A percentile compares a stretch with the other conserved stretches of the same genome.
Conservation (phyloP, 2,329 filamentous ascomycete species). For the Penicillium sclerotigenum region DNA sequence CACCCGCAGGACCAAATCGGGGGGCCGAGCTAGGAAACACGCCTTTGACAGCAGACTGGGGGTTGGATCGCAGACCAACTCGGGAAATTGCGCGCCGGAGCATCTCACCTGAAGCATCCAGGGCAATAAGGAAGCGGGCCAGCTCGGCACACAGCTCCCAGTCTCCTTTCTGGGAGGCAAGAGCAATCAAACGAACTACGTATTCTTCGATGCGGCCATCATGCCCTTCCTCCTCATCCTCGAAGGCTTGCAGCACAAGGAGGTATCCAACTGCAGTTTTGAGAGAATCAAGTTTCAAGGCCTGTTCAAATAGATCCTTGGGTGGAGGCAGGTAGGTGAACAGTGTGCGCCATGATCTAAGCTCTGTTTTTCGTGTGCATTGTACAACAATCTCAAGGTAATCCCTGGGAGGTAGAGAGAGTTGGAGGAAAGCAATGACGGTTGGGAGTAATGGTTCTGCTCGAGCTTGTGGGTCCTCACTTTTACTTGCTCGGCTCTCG, state of each 20-base stretch:
- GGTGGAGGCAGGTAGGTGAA: slow-evolving; percentile 89
- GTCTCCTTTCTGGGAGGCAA: slow-evolving; percentile 79
- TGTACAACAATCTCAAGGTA: slow-evolving; percentile 96
- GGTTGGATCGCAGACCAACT: slow-evolving; percentile 32
- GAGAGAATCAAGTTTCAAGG: slow-evolving; percentile 74
- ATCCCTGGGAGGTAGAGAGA: slow-evolving; percentile 64
- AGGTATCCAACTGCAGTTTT: slow-evolving; percentile 97
- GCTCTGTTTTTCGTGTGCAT: slow-evolving; percentile 94
- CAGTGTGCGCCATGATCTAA: slow-evolving; percentile 89
- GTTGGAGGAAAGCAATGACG: slow-evolving; percentile 62
- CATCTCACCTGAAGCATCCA: slow-evolving; percentile 82
- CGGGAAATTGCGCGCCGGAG: slow-evolving; percentile 51
- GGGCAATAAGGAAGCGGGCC: slow-evolving; percentile 87
- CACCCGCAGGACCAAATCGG: slow-evolving; percentile 24
- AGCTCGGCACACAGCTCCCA: slow-evolving; percentile 97
- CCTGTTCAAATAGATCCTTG: slow-evolving; percentile 89
- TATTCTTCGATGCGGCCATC: slow-evolving; percentile 54
- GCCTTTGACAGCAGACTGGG: slow-evolving; percentile 16
- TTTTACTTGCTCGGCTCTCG: slow-evolving; percentile 29
- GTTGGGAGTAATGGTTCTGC: slow-evolving; percentile 42
- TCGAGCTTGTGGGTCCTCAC: slow-evolving; percentile 25
- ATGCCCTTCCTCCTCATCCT: slow-evolving; percentile 49
- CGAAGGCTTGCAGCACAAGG: slow-evolving; percentile 83
- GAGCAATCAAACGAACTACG: slow-evolving; percentile 73
- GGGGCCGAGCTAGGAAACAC: slow-evolving; percentile 10